Percentiles rank a stretch among this genome's conserved stretches.
These are phyloP conservation scores for Globisporangium rhizosaccharum DNA, from an alignment of 352 stramenopile genomes.

Conservation along the genomic window DNA sequence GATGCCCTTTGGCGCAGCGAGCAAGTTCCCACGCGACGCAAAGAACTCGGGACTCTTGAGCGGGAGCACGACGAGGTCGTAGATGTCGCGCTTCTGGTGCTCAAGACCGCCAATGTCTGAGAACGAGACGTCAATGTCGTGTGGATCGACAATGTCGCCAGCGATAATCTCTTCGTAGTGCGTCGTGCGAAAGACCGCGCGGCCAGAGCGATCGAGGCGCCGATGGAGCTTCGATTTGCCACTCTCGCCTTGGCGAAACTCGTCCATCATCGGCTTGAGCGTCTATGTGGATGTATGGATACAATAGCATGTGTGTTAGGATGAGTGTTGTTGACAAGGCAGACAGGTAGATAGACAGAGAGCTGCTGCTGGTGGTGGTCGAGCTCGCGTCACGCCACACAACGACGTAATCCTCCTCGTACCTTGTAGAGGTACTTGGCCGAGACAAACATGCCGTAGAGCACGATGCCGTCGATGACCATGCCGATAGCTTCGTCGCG, in stretches of 20 bases:
- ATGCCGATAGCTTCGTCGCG: slow-evolving; percentile 64
- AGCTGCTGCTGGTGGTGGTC: neutral
- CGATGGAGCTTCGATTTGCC: slow-evolving; percentile 71
- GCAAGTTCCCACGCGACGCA: slow-evolving; percentile 70
- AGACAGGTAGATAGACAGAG: neutral
- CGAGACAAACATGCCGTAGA: slow-evolving; percentile 80
- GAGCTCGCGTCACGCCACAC: neutral
- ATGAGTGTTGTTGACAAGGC: neutral
- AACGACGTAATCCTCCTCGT: neutral
- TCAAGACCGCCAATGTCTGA: slow-evolving; percentile 96
- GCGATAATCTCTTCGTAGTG: slow-evolving; percentile 91
- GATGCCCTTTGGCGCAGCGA: slow-evolving; percentile 85
- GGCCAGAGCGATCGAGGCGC: slow-evolving; percentile 54
- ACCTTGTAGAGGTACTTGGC: slow-evolving; percentile 85
- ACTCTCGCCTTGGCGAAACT: slow-evolving; percentile 56
- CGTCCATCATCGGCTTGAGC: slow-evolving; percentile 82
- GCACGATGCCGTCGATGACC: slow-evolving; percentile 69
- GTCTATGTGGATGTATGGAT: slow-evolving; percentile 20
- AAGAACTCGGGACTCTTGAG: slow-evolving; percentile 92
- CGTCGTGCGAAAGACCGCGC: slow-evolving; percentile 69
- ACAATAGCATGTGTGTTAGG: neutral
- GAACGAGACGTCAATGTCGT: slow-evolving; percentile 91
- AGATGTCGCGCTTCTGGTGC: slow-evolving; percentile 94
- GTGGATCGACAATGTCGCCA: slow-evolving; percentile 91
- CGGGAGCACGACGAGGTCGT: slow-evolving; percentile 93